Evolutionary conservation across 2,329 filamentous ascomycete genomes (phyloP), one percentile per base, ranked within the genome.

Genomic region (Ramularia endophylla): DNA sequence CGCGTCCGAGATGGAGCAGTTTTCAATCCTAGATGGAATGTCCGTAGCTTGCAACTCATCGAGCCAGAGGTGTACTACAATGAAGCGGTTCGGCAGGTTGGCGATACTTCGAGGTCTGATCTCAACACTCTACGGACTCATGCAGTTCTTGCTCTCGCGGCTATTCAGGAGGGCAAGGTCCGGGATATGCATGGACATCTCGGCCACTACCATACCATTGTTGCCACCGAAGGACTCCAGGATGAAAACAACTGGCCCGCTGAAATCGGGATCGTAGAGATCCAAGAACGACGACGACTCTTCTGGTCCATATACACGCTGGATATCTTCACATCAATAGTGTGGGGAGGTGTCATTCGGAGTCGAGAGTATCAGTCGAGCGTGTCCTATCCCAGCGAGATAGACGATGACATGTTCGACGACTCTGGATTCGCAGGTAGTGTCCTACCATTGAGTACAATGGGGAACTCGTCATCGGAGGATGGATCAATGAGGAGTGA

Each of bases 281-380:
- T 54, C 7, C 70, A 74, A 50, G 67, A 72, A 49, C 59, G 70
- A 38, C 61, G 70, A 47, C 53, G 66, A 50, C 53, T 72, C 49
- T 70, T 73, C 48, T 78, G 74, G 74, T 76, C 73, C 30, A 73
- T 73, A 29, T 78, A 77, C 51, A 75, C 72, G 2, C 57, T 77
- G 2, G 74, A 77, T 42, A 64, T 77, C 4, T 75, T 72, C 55
- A 65, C 71, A 0, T 68, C 71, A 3, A 66, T 75, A 30, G 70
- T 77, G 8, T 75, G 71, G 69, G 67, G 63, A 41, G 64, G 67
- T 30, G 58, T 67, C 12, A 64, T 69, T 30, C 63, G 63, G 37
- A 67, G 62, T 35, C 64, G 67, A 34, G 71, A 72, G 57, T 58
- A 62, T n/a, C 66, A 70, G 32, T 64, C 60, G 19, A 60, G 63